Conservation (phyloP, 345 rosid genomes). For the Trapa incisa region DNA sequence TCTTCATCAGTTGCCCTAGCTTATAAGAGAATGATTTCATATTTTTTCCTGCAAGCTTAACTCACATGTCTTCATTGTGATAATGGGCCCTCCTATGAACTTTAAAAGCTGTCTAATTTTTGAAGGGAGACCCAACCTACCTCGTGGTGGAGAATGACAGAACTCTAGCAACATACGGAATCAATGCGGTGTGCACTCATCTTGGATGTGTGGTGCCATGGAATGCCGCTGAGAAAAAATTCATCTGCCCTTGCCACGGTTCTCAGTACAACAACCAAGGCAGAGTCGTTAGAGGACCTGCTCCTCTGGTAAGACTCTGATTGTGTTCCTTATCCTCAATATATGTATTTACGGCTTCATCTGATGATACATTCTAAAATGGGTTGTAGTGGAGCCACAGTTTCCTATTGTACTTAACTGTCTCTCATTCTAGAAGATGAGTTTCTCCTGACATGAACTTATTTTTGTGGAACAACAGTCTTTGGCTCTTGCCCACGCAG, state of each 20-base stretch:
- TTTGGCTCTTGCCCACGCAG: conserved; percentile 83
- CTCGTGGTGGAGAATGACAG: conserved; percentile 83
- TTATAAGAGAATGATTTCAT: neutral
- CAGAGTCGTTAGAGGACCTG: conserved; percentile 93
- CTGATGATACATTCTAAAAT: too few species aligned
- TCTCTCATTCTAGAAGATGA: neutral
- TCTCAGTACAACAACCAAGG: conserved; percentile 96
- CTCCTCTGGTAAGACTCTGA: conserved; percentile 63
- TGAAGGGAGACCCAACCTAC: conserved; percentile 95
- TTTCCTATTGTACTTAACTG: too few species aligned
- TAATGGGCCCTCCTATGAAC: neutral
- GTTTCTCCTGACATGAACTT: neutral
- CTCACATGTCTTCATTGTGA: neutral
- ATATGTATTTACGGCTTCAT: too few species aligned
- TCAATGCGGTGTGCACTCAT: conserved; percentile 85
- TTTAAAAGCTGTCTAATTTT: neutral
- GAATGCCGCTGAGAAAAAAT: conserved; percentile 81
- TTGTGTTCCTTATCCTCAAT: neutral
- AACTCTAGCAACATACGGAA: conserved; percentile 74
- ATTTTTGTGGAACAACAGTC: conserved; percentile 31
- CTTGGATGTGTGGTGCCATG: conserved; percentile 98
- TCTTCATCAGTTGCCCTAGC: neutral
- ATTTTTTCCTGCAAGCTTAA: neutral
- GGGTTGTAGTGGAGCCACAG: too few species aligned
- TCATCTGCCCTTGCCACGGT: conserved; percentile 97